phyloP scores from a whole-genome alignment of 2,329 filamentous ascomycete genomes.

The Pseudogymnoascus sp. region DNA sequence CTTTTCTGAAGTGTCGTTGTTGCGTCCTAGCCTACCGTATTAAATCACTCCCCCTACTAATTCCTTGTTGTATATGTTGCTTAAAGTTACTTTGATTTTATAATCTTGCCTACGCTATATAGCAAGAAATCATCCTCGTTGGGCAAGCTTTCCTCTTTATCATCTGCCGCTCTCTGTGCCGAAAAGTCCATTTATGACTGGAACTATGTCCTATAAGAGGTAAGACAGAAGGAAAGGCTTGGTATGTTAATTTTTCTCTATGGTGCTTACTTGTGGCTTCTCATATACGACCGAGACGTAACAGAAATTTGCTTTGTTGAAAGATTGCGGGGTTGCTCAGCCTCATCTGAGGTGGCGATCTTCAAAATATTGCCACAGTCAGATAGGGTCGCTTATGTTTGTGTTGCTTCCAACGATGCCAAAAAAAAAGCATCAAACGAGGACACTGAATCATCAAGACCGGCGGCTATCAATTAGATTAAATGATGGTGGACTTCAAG shows the following conservation, averaged over 20 bases:
- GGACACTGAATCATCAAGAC: neutral
- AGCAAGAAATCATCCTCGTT: neutral
- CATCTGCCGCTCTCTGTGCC: neutral
- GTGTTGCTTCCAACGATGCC: neutral
- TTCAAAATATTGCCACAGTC: slow-evolving; percentile 17
- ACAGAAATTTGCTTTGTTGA: neutral
- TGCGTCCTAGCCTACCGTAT: neutral
- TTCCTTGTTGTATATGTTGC: neutral
- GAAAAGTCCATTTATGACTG: neutral
- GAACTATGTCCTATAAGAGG: neutral
- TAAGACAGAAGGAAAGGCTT: too few relatives aligned
- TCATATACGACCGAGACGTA: too few relatives aligned
- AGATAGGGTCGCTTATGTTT: neutral
- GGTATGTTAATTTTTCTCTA: neutral
- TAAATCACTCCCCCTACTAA: neutral
- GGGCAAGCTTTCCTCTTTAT: neutral
- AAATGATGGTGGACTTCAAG: slow-evolving; percentile 3
- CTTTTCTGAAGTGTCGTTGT: neutral
- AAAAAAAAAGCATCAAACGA: neutral
- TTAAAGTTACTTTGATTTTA: neutral
- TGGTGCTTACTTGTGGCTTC: too few relatives aligned
- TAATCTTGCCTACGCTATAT: neutral
- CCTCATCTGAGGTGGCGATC: neutral
- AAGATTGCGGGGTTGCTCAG: neutral
- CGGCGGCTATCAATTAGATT: neutral